Evolutionary conservation across 2,329 filamentous ascomycete genomes (phyloP), one percentile per base, ranked within the genome.

Genomic region (Plectosphaerella sp.): DNA sequence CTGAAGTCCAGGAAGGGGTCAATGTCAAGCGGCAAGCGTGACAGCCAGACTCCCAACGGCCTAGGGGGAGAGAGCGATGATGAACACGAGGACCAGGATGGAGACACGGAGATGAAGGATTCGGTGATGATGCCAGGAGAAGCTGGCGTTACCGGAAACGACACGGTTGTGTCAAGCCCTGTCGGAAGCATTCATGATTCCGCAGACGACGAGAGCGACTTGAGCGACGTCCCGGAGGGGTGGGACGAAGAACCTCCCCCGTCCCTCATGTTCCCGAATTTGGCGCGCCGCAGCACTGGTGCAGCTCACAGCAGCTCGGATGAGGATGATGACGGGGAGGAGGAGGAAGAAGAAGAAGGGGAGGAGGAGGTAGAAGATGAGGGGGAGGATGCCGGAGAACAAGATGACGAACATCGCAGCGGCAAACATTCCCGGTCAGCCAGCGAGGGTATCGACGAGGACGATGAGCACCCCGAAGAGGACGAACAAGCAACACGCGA

Each of bases 191-290:
- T 84, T 8, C 80, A 85, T 54, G 83, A 87, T 54, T 85, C 79
- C 41, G 84, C 81, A 0, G 84, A 88, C 56, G 83, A 87, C 51
- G 85, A 88, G 64, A 88, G 84, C 61, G 85, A 88, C 56, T 71
- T 88, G 0, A 88, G 83, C 49, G 86, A 88, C 55, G 78, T 84
- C 5, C 74, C 82, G 24, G 69, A 78, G 4, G 79, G 77, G 41
- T 82, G 81, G 52, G 79, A 84, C 49, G 78, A 83, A 45, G 78
- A 84, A 41, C 75, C 78, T 28, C 78, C 79, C 1, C 71, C 75
- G 2, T 73, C 73, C 12, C 61, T 83, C 25, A 66, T 82, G 66
- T 82, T 82, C 50, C 77, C 78, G 0, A 78, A 77, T 52, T 59
- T 82, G 10, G 62, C 16, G 50, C n/a, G 41, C 4, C 41, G 41